Percentiles rank a stretch among this genome's conserved stretches.
Conservation (phyloP, 2,329 filamentous ascomycete species). For the Coniochaeta sp. region DNA sequence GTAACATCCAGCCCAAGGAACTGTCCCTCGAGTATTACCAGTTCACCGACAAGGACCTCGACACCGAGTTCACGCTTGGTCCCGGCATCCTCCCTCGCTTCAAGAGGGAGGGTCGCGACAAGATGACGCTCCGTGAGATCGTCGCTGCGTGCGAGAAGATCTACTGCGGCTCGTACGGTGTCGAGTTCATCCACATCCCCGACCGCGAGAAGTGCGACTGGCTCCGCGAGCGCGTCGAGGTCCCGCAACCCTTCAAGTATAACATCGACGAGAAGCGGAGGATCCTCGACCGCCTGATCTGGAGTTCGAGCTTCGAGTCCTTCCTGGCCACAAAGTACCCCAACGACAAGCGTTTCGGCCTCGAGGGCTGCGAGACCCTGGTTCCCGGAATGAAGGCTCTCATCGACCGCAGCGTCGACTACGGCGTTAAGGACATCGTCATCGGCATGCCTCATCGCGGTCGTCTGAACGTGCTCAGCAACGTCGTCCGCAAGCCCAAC, state of each 20-base stretch:
- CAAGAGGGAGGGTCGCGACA: conserved; percentile 78
- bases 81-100: conserved; percentile 94
- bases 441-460: conserved; percentile 99
- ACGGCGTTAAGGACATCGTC: conserved; percentile 97
- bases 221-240: conserved; percentile 90
- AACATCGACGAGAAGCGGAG: conserved; percentile 97
- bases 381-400: conserved; percentile 99
- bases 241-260: conserved; percentile 93
- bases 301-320: conserved; percentile 94
- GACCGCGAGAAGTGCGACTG: conserved; percentile 97
- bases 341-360: conserved; percentile 98
- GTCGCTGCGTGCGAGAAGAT: conserved; percentile 87
- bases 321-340: conserved; percentile 97
- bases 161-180: conserved; percentile 95
- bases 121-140: conserved; percentile 96
- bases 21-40: conserved; percentile 88
- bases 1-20: conserved; percentile 85
- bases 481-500: conserved; percentile 98
- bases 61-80: conserved; percentile 84
- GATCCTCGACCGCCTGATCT: conserved; percentile 94
- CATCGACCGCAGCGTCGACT: conserved; percentile 96
- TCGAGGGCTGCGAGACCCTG: conserved; percentile 93
- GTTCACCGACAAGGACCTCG: conserved; percentile 89
- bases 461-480: conserved; percentile 94
- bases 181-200: conserved; percentile 98